These are phyloP conservation scores for Crithidia sp. DNA, from an alignment of 208 protist species.

Conservation along the genomic window DNA sequence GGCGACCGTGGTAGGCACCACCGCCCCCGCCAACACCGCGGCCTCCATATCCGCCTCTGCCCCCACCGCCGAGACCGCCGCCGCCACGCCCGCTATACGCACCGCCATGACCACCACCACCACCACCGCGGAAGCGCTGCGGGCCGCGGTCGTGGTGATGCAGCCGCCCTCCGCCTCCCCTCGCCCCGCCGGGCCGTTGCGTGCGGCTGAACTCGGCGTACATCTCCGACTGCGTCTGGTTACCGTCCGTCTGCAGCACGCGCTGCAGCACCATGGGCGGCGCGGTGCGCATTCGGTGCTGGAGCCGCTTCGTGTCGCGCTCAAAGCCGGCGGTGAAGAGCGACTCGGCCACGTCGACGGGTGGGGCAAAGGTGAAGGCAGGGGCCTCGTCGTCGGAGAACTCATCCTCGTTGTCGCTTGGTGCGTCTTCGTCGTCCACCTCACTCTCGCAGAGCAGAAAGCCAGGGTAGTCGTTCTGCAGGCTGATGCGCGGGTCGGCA, in stretches of 20 bases:
- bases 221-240: slow-evolving; percentile 78
- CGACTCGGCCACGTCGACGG: slow-evolving; percentile 83
- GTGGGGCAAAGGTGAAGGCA: slow-evolving; percentile 88
- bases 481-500: slow-evolving; percentile 85
- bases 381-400: slow-evolving; percentile 92
- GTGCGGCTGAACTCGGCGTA: slow-evolving; percentile 49
- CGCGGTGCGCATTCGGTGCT: slow-evolving; percentile 88
- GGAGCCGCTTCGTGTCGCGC: slow-evolving; percentile 85
- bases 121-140: neutral
- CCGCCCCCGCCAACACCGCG: neutral
- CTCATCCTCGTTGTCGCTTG: slow-evolving; percentile 83
- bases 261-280: slow-evolving; percentile 83
- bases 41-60: neutral
- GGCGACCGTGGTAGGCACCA: slow-evolving; percentile 19
- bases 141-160: slow-evolving; percentile 15
- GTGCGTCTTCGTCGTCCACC: slow-evolving; percentile 85
- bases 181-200: neutral
- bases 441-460: slow-evolving; percentile 91
- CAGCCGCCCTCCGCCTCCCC: neutral
- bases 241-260: slow-evolving; percentile 76
- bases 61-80: neutral
- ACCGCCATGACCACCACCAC: slow-evolving; percentile 4
- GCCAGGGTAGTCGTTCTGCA: slow-evolving; percentile 89
- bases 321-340: slow-evolving; percentile 88
- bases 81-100: neutral